Conservation (phyloP, 331 rosid genomes). For the Rhamnella rubrinervis region DNA sequence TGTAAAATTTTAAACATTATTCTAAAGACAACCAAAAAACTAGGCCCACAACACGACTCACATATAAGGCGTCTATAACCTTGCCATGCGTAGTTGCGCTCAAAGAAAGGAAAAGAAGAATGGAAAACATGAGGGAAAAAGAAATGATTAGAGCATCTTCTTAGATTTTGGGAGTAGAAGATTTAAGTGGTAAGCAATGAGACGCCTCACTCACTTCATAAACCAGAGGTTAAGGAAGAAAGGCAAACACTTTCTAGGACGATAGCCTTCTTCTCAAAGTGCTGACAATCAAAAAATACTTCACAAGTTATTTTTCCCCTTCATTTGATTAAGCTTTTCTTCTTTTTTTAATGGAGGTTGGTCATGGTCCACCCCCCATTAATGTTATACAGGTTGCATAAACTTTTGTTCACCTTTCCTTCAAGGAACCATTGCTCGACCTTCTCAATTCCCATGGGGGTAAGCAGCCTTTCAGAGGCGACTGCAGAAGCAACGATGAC, state of each 20-base stretch:
- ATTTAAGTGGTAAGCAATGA: slow-evolving; percentile 4
- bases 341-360: background rate
- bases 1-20: too few relatives aligned
- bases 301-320: slow-evolving; percentile 9
- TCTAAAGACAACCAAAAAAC: background rate
- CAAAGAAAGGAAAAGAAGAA: background rate
- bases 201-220: slow-evolving; percentile 21
- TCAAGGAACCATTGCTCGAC: slow-evolving; percentile 66
- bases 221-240: background rate
- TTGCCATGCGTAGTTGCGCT: background rate
- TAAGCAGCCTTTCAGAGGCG: slow-evolving; percentile 81
- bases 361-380: background rate
- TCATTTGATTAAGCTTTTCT: background rate
- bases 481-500: slow-evolving; percentile 83
- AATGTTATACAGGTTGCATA: background rate
- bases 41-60: background rate
- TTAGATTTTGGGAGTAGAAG: slow-evolving; percentile 6
- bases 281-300: slow-evolving; percentile 2
- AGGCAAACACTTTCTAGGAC: slow-evolving; percentile 9
- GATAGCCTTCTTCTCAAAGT: slow-evolving; percentile 10
- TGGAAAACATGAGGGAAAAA: background rate
- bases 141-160: background rate
- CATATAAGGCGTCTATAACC: slow-evolving; percentile 1
- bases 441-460: slow-evolving; percentile 80
- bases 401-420: slow-evolving; percentile 58